Base-by-base conservation (phyloP, 2,329 filamentous ascomycete species). In the Neobulgaria alba region DNA sequence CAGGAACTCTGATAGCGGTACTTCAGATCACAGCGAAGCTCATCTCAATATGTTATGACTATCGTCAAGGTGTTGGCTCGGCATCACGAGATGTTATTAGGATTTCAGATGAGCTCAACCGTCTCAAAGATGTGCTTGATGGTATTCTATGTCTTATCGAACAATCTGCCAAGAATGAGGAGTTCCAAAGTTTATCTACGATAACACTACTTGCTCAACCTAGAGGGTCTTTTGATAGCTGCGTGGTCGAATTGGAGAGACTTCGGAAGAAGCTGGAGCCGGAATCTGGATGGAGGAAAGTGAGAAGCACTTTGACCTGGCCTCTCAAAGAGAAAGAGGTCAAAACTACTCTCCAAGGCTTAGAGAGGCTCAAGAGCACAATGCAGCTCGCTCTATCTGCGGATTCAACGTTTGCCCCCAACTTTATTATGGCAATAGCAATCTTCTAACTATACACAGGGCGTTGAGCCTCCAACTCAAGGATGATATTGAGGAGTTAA, bases 31-130 rank as follows among this genome's bases (percentile, higher is more conserved):
- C 46, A 2, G 38, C 41, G 2, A 40, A 44, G 0, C 14, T 54
- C 3, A 52, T 51, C 29, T 47, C 46, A 5, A 46, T 48, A 15
- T 51, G 48, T 17, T 54, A 54, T 19, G 43, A 51, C 33, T 54
- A 54, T 31, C 47, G 52, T 8, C 36, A 43, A 21, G 47, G 50
- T 3, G 38, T 43, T 9, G 36, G 42, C 16, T 33, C 44, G 3
- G 39, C 49, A 10, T 47, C 45, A 1, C 37, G 41, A 10, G 52
- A 51, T 34, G 41, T 45, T 10, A 32, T 50, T 16, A 43, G 43
- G 17, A 49, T 53, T 21, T 38, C 44, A 10, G 43, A 48, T 15
- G 42, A 46, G 30, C 43, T 54, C 29, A 49, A 44, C 19, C 37
- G 41, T 3, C 38, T 54, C 15, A 46, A 41, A 29, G 41, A 47